These are phyloP conservation scores for Melampsora americana DNA, from an alignment of 1,284 basidiomycete species.

Conservation along the genomic window DNA sequence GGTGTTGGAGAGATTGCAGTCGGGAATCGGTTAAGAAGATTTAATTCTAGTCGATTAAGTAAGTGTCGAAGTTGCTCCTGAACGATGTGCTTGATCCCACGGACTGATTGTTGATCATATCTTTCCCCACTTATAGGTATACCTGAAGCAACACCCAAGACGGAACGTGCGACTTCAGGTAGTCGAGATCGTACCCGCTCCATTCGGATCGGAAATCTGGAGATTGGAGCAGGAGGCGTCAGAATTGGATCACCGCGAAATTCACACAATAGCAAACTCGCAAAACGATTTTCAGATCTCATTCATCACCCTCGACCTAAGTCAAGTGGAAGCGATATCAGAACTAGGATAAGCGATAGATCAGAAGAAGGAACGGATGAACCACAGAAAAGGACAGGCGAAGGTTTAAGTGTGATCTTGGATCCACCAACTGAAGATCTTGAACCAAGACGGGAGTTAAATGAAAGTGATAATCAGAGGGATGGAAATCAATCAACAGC, in stretches of 20 bases:
- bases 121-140: neutral
- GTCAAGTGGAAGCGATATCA: neutral
- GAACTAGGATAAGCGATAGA: neutral
- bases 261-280: conserved; percentile 5
- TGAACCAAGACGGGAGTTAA: too few species aligned
- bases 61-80: neutral
- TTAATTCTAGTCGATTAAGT: conserved; percentile 39
- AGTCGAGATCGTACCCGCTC: conserved; percentile 21
- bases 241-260: neutral
- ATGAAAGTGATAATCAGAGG: too few species aligned
- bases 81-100: neutral
- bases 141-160: neutral
- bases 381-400: neutral
- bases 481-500: too few species aligned
- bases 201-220: conserved; percentile 29
- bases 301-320: conserved; percentile 10
- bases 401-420: too few species aligned
- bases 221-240: conserved; percentile 20
- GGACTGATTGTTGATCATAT: neutral
- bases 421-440: too few species aligned
- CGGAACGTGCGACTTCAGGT: neutral
- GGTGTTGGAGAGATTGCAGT: conserved; percentile 39
- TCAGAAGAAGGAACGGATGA: neutral
- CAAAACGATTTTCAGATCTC: conserved; percentile 33
- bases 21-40: conserved; percentile 39